Evolutionary conservation across 2,329 filamentous ascomycete genomes (phyloP).

Genomic region (Tolypocladium album): DNA sequence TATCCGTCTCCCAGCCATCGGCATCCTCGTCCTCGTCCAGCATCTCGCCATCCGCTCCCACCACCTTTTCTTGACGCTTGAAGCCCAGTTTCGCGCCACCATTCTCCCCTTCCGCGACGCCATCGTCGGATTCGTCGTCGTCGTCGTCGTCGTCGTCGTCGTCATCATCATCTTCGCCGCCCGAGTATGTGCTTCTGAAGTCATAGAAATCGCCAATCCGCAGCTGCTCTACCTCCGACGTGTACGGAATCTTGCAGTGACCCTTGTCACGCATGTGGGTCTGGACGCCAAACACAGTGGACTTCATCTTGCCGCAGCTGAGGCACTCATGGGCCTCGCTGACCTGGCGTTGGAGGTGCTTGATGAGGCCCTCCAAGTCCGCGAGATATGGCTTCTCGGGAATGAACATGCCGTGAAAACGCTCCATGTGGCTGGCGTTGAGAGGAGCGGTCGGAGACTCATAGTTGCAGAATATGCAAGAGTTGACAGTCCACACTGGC

Average conservation of each 20-base stretch:
- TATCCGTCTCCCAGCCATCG: slow-evolving; percentile 94
- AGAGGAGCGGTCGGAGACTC: slow-evolving; percentile 64
- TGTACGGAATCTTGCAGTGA: slow-evolving; percentile 94
- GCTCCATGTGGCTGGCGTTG: slow-evolving; percentile 82
- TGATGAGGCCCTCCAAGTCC: slow-evolving; percentile 70
- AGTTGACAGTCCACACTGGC: slow-evolving; percentile 32
- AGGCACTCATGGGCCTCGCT: slow-evolving; percentile 74
- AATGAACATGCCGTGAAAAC: slow-evolving; percentile 90
- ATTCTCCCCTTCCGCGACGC: slow-evolving; percentile 25
- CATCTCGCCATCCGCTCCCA: slow-evolving; percentile 37
- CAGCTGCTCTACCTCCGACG: slow-evolving; percentile 78
- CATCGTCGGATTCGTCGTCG: slow-evolving; percentile 39
- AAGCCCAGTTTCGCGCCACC: slow-evolving; percentile 62
- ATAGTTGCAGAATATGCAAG: slow-evolving; percentile 89
- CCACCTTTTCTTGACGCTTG: slow-evolving; percentile 41
- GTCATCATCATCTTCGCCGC: slow-evolving; percentile 57
- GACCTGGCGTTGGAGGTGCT: slow-evolving; percentile 70
- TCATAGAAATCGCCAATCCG: slow-evolving; percentile 96
- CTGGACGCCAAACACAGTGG: slow-evolving; percentile 69
- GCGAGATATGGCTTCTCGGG: slow-evolving; percentile 79
- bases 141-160: slow-evolving; percentile 55
- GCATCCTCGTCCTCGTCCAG: slow-evolving; percentile 46
- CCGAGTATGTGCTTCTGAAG: slow-evolving; percentile 90
- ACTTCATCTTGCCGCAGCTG: slow-evolving; percentile 75
- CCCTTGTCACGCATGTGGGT: slow-evolving; percentile 97